Conservation (phyloP, 2,329 filamentous ascomycete genomes). For the Calonectria hongkongensis region DNA sequence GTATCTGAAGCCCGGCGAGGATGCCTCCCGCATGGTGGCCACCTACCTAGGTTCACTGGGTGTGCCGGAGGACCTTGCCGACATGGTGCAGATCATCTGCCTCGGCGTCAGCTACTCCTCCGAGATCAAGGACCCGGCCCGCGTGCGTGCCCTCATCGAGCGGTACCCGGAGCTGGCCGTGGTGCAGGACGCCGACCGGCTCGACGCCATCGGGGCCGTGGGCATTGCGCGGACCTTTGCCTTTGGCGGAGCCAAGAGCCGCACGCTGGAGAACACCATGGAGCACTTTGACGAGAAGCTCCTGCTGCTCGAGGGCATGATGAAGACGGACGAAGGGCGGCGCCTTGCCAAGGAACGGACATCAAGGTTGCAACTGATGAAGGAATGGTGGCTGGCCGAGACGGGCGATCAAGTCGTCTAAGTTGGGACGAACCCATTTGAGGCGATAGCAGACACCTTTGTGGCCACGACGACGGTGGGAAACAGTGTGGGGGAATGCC, state of each 20-base stretch:
- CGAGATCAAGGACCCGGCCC: constrained; percentile 79
- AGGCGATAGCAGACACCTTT: neutral
- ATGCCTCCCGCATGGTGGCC: constrained; percentile 73
- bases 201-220: constrained; percentile 93
- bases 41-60: constrained; percentile 74
- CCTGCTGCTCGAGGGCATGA: constrained; percentile 77
- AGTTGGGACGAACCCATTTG: neutral
- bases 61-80: constrained; percentile 74
- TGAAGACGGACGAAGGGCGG: constrained; percentile 77
- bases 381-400: constrained; percentile 77
- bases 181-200: constrained; percentile 92
- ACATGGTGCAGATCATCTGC: constrained; percentile 82
- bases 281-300: constrained; percentile 87
- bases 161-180: constrained; percentile 79
- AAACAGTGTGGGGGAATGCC: neutral
- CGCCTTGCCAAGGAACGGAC: constrained; percentile 73
- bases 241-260: constrained; percentile 80
- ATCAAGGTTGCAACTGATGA: constrained; percentile 70
- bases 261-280: constrained; percentile 78
- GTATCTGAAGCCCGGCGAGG: constrained; percentile 77
- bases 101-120: constrained; percentile 85
- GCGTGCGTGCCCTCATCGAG: constrained; percentile 77
- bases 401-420: constrained; percentile 49
- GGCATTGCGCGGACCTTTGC: constrained; percentile 81
- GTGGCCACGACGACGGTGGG: neutral